Percentiles rank a stretch among this genome's conserved stretches.
These are phyloP conservation scores for Lagenidium giganteum DNA, from an alignment of 352 stramenopile species.

Conservation along the genomic window DNA sequence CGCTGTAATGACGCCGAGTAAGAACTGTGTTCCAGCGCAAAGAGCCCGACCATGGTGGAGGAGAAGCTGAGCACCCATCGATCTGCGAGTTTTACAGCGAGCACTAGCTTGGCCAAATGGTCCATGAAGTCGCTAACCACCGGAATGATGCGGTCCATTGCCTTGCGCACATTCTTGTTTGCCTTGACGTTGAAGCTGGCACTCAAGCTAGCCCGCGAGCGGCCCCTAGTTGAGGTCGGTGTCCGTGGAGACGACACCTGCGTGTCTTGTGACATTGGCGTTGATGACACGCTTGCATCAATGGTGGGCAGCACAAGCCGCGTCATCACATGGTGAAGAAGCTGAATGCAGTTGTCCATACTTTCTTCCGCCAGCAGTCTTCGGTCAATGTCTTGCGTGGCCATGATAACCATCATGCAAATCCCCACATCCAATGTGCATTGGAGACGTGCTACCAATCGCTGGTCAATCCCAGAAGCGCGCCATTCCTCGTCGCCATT, in stretches of 20 bases:
- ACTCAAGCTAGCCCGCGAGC: conserved; percentile 7
- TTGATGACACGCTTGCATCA: conserved; percentile 41
- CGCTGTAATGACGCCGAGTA: conserved; percentile 62
- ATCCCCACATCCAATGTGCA: conserved; percentile 60
- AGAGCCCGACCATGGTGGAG: conserved; percentile 59
- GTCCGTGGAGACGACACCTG: not conserved
- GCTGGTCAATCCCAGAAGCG: conserved; percentile 24
- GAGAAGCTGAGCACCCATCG: conserved; percentile 72
- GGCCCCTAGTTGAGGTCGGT: not conserved
- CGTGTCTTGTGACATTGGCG: conserved; percentile 5
- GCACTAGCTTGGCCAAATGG: conserved; percentile 47
- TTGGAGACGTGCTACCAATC: conserved; percentile 27
- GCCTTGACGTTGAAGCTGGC: conserved; percentile 34
- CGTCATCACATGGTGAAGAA: conserved; percentile 56
- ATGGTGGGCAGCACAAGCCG: conserved; percentile 62
- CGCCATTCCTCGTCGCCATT: conserved; percentile 28
- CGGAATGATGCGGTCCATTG: conserved; percentile 54
- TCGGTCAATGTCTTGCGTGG: conserved; percentile 58
- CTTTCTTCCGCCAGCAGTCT: conserved; percentile 73
- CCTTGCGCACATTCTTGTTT: conserved; percentile 43
- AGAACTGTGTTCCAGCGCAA: conserved; percentile 57
- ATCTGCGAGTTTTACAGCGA: conserved; percentile 68
- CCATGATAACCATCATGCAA: conserved; percentile 72
- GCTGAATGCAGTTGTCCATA: conserved; percentile 74
- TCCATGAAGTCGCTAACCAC: conserved; percentile 75